Evolutionary conservation across 768 basidiomycete species (phyloP), one percentile per base, ranked within the genome.

Genomic region (Macrocybe gigantea): DNA sequence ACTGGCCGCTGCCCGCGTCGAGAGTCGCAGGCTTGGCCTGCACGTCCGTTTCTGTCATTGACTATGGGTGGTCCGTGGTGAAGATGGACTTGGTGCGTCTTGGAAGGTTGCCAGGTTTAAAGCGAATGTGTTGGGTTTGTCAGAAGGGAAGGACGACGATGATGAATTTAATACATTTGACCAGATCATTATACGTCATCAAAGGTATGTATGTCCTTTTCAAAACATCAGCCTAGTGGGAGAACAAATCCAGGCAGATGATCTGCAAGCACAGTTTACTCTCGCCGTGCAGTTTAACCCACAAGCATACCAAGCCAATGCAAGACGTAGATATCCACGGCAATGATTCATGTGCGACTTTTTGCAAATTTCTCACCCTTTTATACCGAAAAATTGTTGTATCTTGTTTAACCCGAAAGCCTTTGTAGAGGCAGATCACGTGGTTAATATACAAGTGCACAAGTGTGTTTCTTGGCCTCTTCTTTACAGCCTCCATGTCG

Each of bases 211-310:
- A 56, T 61, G 53, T 61, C 67, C 60, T 59, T 56, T 69, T 74
- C 79, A 77, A 78, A 73, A 68, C 73, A 68, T 73, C 77, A 52
- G 58, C 66, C 69, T 64, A 53, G 60, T 45, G 48, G 39, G 14
- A 48, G 14, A 48, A 34, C 42, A 53, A 40, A 51, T 32, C 59
- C 70, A 67, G 75, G 75, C 65, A 65, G 75, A 82, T 72, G 74
- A 73, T 82, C 81, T 83, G 79, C 78, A 66, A 64, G 67, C 62
- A 60, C 60, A 22, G 7, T 43, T 44, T 34, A 33, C 32, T 85
- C 55, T 85, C 50, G 82, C 82, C 80, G 73, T 63, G 77, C 73
- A 57, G 82, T 85, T 85, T 85, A 85, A 82, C 83, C 74, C 66
- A 76, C 62, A 63, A 67, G 73, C 77, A 68, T 69, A 67, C 68